Evolutionary conservation across 2,329 filamentous ascomycete species (phyloP).

Genomic region (Exophiala calicioides): DNA sequence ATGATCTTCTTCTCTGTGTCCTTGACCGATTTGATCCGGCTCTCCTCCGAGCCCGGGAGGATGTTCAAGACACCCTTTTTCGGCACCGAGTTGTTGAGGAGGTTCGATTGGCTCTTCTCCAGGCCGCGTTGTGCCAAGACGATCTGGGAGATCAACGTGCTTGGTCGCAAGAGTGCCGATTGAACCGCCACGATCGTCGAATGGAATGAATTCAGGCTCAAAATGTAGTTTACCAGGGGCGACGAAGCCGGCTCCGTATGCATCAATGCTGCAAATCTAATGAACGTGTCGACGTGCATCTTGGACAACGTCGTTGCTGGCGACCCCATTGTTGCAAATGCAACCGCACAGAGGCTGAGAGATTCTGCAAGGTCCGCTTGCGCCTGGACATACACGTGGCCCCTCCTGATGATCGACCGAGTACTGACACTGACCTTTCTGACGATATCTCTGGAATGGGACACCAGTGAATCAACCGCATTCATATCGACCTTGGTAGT

Average conservation of each 20-base stretch:
- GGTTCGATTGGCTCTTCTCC: conserved; percentile 73
- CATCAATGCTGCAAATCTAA: conserved; percentile 67
- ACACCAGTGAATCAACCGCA: conserved; percentile 90
- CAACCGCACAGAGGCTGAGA: conserved; percentile 44
- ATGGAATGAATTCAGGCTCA: conserved; percentile 75
- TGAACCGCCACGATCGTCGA: conserved; percentile 81
- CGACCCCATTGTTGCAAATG: conserved; percentile 52
- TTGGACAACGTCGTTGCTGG: conserved; percentile 65
- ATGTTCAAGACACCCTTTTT: conserved; percentile 46
- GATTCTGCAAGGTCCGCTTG: conserved; percentile 51
- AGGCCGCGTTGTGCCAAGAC: conserved; percentile 71
- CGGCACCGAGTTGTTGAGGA: conserved; percentile 60
- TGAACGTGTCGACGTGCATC: conserved; percentile 68
- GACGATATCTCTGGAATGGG: conserved; percentile 86
- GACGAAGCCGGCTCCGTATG: conserved; percentile 66
- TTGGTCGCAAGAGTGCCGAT: conserved; percentile 74
- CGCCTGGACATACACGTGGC: conserved; percentile 70
- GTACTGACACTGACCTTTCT: conserved; percentile 80
- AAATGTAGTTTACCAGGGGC: conserved; percentile 72
- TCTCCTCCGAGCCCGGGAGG: conserved; percentile 70
- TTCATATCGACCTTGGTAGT: conserved; percentile 58
- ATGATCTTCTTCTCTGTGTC: conserved; percentile 81
- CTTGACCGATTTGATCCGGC: conserved; percentile 75
- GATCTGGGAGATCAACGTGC: conserved; percentile 75
- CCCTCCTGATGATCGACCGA: conserved; percentile 76